Base-by-base conservation (phyloP, 2,329 filamentous ascomycete genomes). In the Catunica adiposa region DNA sequence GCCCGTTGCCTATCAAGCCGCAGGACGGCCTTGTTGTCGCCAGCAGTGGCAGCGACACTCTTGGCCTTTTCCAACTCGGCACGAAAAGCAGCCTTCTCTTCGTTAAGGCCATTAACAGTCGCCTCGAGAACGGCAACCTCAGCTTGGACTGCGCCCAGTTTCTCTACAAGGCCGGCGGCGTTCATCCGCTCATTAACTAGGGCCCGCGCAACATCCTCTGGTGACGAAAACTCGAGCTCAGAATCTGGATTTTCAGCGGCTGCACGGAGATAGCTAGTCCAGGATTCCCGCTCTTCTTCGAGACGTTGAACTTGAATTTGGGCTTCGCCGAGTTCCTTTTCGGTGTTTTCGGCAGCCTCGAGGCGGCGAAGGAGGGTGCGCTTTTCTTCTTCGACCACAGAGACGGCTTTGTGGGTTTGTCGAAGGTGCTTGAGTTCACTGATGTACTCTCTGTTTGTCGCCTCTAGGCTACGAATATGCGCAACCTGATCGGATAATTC, bases 321-420 rank as follows among this genome's bases (percentile, higher is more conserved):
- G 20, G 84, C 79, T 65, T 95, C 90, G 8, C 79, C 76, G 11
- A 97, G 73, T 64, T 96, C 86, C 26, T 78, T 74, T 63, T 92
- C 81, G 8, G 95, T 64, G 11, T 79, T 74, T 57, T 86, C 80
- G 67, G 90, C 83, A 38, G 84, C 73, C 59, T 87, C 81, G 1
- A 98, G 67, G 64, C 82, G 87, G 31, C 82, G 80, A 66, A 92
- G 84, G 22, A 98, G 70, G 0, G 81, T 79, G 59, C 86, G 77
- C 72, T 97, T 97, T 71, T 98, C 89, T 66, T 98, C 92, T 65
- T 98, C 89, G 0, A 97, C 85, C 1, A 98, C 79, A 64, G 95
- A 87, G 1, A 95, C 83, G n/a, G 86, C 87, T 68, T 86, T 90
- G 66, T 89, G 83, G 2, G 84, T 71, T 61, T 89, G 85, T 14